These are phyloP conservation scores for Thraustochytrium sp. DNA, from an alignment of 352 stramenopile genomes.

Conservation along the genomic window DNA sequence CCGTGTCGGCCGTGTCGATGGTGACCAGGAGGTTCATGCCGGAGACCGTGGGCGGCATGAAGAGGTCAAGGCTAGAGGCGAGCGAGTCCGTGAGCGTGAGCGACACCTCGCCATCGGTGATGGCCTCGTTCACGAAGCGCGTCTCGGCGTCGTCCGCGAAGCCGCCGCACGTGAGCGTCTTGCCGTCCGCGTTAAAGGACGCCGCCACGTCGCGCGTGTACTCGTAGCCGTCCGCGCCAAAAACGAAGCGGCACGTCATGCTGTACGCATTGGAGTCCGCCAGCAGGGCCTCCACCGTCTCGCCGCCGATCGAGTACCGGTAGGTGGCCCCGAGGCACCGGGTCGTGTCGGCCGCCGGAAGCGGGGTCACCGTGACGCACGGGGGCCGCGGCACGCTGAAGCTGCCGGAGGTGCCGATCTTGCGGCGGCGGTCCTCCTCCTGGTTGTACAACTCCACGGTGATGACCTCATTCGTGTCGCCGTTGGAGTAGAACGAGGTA, in stretches of 20 bases:
- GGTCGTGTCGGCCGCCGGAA: not conserved
- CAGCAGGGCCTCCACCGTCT: not conserved
- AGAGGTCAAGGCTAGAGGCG: not conserved
- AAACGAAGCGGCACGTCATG: not conserved
- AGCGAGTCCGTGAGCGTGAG: not conserved
- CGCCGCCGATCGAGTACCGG: not conserved
- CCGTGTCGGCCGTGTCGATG: not conserved
- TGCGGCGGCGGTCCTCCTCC: not conserved
- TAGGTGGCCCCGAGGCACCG: not conserved
- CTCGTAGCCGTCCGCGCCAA: not conserved
- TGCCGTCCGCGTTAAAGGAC: not conserved
- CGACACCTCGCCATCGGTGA: not conserved
- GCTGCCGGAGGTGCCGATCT: not conserved
- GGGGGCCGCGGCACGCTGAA: not conserved
- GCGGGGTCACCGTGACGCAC: not conserved
- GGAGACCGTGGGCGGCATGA: not conserved
- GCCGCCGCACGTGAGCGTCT: not conserved
- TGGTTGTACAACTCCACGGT: not conserved
- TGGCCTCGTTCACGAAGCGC: not conserved
- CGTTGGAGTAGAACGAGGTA: conserved; percentile 9
- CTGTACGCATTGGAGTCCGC: not conserved
- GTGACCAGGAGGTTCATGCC: not conserved
- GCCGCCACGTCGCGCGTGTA: not conserved
- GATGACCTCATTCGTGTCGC: not conserved
- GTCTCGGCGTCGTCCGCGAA: not conserved